phyloP scores from a whole-genome alignment of 1,284 basidiomycete genomes.

The Golubevia sp. region DNA sequence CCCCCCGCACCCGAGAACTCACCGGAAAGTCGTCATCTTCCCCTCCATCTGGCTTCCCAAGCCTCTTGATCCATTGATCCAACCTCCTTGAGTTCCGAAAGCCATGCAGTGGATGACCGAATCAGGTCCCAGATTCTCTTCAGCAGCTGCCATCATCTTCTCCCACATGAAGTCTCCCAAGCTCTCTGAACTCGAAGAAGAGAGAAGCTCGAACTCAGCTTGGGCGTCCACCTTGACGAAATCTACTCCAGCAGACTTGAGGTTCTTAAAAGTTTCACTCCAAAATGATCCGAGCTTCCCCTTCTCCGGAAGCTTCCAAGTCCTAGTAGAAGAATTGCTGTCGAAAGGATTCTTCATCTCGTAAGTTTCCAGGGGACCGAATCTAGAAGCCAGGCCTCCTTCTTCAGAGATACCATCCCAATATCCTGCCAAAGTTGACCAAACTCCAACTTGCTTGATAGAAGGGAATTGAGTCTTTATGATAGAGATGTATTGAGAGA shows the following conservation, averaged over 20 bases:
- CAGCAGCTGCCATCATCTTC: slow-evolving; percentile 28
- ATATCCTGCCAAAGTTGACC: slow-evolving; percentile 27
- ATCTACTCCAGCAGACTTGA: slow-evolving; percentile 39
- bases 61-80: no score
- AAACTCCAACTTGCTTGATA: slow-evolving; percentile 19
- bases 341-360: slow-evolving; percentile 16
- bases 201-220: slow-evolving; percentile 24
- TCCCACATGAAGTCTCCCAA: no score
- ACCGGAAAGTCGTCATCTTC: no score
- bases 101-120: slow-evolving; percentile 52
- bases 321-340: no score
- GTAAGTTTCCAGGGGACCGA: slow-evolving; percentile 13
- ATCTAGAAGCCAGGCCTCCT: slow-evolving; percentile 15
- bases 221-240: slow-evolving; percentile 61
- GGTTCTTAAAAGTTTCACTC: slow-evolving; percentile 34
- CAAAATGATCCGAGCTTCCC: slow-evolving; percentile 33
- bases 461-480: slow-evolving; percentile 19
- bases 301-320: slow-evolving; percentile 19
- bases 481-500: slow-evolving; percentile 13
- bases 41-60: no score
- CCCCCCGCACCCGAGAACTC: no score
- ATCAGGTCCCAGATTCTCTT: slow-evolving; percentile 29
- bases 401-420: slow-evolving; percentile 24
- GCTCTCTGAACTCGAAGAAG: not conserved
- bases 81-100: not conserved